Percentiles rank a stretch among this genome's conserved stretches.
Conservation (phyloP, 257 asterid species). For the Solanum sejunctum region DNA sequence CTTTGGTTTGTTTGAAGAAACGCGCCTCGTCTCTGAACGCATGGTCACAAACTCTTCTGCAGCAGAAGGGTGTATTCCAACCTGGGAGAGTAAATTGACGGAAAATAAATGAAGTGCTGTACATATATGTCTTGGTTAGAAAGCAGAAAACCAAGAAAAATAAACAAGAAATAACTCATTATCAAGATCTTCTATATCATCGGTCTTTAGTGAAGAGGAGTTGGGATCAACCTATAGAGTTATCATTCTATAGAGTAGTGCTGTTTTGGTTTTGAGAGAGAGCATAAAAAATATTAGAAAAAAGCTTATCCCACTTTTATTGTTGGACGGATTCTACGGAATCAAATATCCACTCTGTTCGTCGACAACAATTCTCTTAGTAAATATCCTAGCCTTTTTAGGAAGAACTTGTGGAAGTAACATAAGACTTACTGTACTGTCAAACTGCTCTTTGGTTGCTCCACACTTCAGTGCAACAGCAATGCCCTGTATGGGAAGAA, state of each 20-base stretch:
- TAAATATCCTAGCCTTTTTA: not conserved
- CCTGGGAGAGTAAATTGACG: conserved; percentile 23
- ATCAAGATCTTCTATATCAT: not conserved
- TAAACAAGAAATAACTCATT: not conserved
- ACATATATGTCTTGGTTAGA: not conserved
- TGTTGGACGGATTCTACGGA: not conserved
- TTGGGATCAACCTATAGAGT: not conserved
- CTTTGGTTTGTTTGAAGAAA: conserved; percentile 50
- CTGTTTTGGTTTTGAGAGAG: rapidly evolving
- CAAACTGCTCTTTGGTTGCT: conserved; percentile 95
- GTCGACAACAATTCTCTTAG: not conserved
- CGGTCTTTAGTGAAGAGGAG: not conserved
- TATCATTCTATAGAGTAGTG: not conserved
- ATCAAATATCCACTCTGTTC: not conserved
- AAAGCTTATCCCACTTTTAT: not conserved
- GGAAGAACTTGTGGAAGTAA: not conserved
- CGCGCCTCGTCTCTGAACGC: conserved; percentile 58
- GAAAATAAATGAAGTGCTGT: not conserved
- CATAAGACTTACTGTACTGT: conserved; percentile 64
- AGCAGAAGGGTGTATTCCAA: conserved; percentile 96
- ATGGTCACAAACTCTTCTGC: conserved; percentile 95
- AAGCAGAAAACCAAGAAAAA: not conserved
- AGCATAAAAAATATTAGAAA: not conserved
- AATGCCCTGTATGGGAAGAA: conserved; percentile 56
- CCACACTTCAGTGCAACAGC: conserved; percentile 93